These are phyloP conservation scores for Ascocoryne sarcoides DNA, from an alignment of 2,329 filamentous ascomycete genomes.

Conservation along the genomic window DNA sequence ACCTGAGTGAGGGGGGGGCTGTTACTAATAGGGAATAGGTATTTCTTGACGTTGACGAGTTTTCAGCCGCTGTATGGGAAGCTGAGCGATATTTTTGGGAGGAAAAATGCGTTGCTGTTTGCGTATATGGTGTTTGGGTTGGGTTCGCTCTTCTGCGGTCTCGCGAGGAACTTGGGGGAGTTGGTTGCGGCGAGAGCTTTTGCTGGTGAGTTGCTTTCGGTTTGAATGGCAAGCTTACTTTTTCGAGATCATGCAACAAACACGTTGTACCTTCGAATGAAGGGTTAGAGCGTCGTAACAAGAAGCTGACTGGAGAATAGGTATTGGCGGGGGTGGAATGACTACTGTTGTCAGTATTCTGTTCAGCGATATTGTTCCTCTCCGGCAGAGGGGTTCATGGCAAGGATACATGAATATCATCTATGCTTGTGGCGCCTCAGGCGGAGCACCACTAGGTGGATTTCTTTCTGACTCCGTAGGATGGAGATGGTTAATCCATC, in stretches of 20 bases:
- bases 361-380: constrained; percentile 60
- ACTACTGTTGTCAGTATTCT: constrained; percentile 61
- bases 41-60: constrained; percentile 66
- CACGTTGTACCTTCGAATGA: no score
- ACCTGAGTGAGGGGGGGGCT: not conserved
- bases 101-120: no score
- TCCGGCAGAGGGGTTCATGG: constrained; percentile 63
- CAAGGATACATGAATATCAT: constrained; percentile 69
- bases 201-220: constrained; percentile 29
- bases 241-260: no score
- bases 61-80: constrained; percentile 70
- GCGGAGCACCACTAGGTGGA: constrained; percentile 63
- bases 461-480: constrained; percentile 63
- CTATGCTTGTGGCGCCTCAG: constrained; percentile 57
- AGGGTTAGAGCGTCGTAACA: no score
- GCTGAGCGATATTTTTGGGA: constrained; percentile 64
- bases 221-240: no score
- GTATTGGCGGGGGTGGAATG: constrained; percentile 65
- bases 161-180: constrained; percentile 52
- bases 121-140: no score
- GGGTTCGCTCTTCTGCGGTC: no score
- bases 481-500: constrained; percentile 56
- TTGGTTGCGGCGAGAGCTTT: constrained; percentile 53
- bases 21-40: constrained; percentile 31
- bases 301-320: constrained; percentile 32